Evolutionary conservation across 2,329 filamentous ascomycete species (phyloP).

Genomic region (Xylariaceae sp.): DNA sequence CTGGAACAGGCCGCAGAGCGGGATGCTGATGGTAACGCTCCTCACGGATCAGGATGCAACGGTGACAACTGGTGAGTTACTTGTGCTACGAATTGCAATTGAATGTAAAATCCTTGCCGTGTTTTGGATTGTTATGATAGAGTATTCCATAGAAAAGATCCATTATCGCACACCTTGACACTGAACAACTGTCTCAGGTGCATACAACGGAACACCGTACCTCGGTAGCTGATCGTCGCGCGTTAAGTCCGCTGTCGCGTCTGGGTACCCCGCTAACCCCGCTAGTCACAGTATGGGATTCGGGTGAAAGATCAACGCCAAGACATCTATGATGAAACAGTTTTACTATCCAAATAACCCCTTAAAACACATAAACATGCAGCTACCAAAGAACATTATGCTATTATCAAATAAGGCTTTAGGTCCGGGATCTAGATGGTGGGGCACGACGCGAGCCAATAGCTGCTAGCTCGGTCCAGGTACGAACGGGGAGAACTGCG

Average conservation of each 20-base stretch:
- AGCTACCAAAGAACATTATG: too few species aligned
- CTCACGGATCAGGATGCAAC: too few species aligned
- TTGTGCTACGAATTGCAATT: too few species aligned
- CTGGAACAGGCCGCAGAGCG: too few species aligned
- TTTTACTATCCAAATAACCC: neutral
- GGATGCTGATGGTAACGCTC: too few species aligned
- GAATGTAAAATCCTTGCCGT: too few species aligned
- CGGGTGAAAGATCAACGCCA: neutral
- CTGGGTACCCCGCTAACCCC: neutral
- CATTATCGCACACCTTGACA: too few species aligned
- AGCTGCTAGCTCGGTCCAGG: neutral
- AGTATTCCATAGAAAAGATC: too few species aligned
- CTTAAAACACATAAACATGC: neutral
- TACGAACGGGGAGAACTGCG: neutral
- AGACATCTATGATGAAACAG: neutral
- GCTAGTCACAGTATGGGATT: neutral
- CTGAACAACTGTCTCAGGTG: too few species aligned
- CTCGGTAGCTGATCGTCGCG: neutral
- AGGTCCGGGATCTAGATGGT: constrained; percentile 17
- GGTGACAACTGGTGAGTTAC: too few species aligned
- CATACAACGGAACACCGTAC: too few species aligned
- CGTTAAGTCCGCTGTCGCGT: neutral
- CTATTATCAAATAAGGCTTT: neutral
- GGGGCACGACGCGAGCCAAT: constrained; percentile 28
- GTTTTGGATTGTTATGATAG: too few species aligned